Percentiles rank a stretch among this genome's conserved stretches.
phyloP scores from a whole-genome alignment of 495 filamentous ascomycete genomes.

The Astrocystis sublimbata region DNA sequence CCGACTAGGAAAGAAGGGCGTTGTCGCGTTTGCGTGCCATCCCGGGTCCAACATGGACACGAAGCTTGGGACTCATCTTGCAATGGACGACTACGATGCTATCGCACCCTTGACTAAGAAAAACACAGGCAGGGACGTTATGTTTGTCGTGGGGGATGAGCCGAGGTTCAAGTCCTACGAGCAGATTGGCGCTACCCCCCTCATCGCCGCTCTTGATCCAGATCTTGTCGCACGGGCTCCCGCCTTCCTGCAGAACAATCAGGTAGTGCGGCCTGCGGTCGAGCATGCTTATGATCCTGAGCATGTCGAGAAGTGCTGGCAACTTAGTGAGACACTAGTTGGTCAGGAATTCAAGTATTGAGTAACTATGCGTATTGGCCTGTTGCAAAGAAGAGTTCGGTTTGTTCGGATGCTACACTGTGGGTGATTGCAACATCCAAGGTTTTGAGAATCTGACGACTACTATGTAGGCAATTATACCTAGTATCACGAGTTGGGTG shows the following conservation, averaged over 20 bases:
- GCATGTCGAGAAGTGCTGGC: constrained; percentile 48
- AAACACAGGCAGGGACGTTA: constrained; percentile 20
- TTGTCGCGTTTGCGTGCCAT: constrained; percentile 40
- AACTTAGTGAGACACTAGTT: constrained; percentile 51
- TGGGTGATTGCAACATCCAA: no score
- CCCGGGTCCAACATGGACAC: constrained; percentile 47
- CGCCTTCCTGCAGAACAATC: constrained; percentile 41
- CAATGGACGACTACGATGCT: constrained; percentile 19
- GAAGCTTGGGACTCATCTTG: constrained; percentile 29
- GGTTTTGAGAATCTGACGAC: no score
- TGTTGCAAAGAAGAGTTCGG: no score
- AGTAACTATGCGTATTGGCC: no score
- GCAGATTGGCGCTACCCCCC: constrained; percentile 42
- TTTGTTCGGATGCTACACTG: no score
- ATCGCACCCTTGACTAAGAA: constrained; percentile 9
- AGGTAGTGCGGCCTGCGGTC: constrained; percentile 20
- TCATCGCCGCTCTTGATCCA: constrained; percentile 47
- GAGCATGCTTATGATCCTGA: constrained; percentile 34
- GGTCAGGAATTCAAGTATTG: constrained; percentile 42
- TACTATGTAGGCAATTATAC: no score
- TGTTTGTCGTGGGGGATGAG: constrained; percentile 12
- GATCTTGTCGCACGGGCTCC: constrained; percentile 28
- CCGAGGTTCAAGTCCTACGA: constrained; percentile 37
- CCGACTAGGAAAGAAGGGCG: constrained; percentile 31
- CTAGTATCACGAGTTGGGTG: no score